Evolutionary conservation across 1,139 yeast genomes (phyloP).

Genomic region (Saccharomycopsis crataegensis): DNA sequence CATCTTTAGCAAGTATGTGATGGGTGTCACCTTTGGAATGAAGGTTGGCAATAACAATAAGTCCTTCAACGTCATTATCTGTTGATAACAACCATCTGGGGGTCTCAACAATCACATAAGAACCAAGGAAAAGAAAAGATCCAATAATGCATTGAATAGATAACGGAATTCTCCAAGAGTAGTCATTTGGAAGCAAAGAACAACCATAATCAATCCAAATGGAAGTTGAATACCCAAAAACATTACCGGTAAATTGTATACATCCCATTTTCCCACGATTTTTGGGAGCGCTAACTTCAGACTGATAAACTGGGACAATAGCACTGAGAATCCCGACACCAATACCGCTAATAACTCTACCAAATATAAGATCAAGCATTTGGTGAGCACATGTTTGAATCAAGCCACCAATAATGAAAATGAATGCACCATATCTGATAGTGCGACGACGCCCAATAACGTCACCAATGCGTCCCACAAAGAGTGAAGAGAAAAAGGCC

Average conservation of each 20-base stretch:
- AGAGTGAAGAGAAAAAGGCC: constrained; percentile 69
- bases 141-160: constrained; percentile 76
- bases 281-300: constrained; percentile 85
- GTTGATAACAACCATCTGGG: constrained; percentile 88
- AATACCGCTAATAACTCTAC: constrained; percentile 75
- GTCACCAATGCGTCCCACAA: constrained; percentile 75
- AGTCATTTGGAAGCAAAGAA: constrained; percentile 47
- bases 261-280: constrained; percentile 87
- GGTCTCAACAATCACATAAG: constrained; percentile 74
- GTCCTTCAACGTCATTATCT: constrained; percentile 84
- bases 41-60: constrained; percentile 73
- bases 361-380: constrained; percentile 50
- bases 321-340: constrained; percentile 91
- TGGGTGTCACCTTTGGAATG: constrained; percentile 59
- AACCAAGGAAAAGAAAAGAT: constrained; percentile 55
- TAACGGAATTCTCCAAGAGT: constrained; percentile 77
- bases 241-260: constrained; percentile 87
- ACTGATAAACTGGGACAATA: constrained; percentile 90
- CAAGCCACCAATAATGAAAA: constrained; percentile 76
- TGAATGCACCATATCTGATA: constrained; percentile 71
- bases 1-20: constrained; percentile 51
- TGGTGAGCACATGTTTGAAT: constrained; percentile 55
- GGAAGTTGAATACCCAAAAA: constrained; percentile 76
- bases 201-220: constrained; percentile 90
- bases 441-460: constrained; percentile 73